Percentiles rank a stretch among this genome's conserved stretches.
Conservation (phyloP, 2,329 filamentous ascomycete genomes). For the Colletotrichum sidae region DNA sequence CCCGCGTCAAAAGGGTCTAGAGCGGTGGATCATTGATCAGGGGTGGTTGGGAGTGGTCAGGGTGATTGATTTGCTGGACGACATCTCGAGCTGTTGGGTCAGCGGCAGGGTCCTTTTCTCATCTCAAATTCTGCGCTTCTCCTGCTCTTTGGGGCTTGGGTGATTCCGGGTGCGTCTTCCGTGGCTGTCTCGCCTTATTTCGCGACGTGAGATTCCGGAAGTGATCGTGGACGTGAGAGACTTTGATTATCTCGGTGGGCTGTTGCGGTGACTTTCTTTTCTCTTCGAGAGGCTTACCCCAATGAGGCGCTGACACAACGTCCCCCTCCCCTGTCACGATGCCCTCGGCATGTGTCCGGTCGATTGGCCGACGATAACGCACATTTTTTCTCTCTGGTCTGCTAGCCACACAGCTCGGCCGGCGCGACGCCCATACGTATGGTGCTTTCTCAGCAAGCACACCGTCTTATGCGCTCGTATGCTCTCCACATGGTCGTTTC, state of each 20-base stretch:
- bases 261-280: conserved; percentile 7
- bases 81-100: too few species aligned
- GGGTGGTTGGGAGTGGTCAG: neutral
- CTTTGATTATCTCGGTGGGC: neutral
- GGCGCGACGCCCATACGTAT: conserved; percentile 26
- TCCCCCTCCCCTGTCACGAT: conserved; percentile 20
- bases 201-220: neutral
- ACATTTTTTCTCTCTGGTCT: neutral
- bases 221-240: neutral
- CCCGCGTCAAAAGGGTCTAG: conserved; percentile 17
- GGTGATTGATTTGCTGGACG: too few species aligned
- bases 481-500: conserved; percentile 9
- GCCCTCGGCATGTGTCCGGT: conserved; percentile 18
- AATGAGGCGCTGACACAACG: neutral
- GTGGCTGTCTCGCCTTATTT: neutral
- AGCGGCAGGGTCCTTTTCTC: conserved; percentile 5
- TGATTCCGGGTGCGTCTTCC: neutral
- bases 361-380: conserved; percentile 34
- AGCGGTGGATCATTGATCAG: conserved; percentile 15
- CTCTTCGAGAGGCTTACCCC: neutral
- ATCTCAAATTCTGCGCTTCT: neutral
- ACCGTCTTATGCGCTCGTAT: neutral
- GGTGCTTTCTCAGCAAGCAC: neutral
- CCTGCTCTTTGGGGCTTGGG: too few species aligned
- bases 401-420: neutral